Conservation (phyloP, 148 eudicot species). For the Tetragonia tetragonoides region DNA sequence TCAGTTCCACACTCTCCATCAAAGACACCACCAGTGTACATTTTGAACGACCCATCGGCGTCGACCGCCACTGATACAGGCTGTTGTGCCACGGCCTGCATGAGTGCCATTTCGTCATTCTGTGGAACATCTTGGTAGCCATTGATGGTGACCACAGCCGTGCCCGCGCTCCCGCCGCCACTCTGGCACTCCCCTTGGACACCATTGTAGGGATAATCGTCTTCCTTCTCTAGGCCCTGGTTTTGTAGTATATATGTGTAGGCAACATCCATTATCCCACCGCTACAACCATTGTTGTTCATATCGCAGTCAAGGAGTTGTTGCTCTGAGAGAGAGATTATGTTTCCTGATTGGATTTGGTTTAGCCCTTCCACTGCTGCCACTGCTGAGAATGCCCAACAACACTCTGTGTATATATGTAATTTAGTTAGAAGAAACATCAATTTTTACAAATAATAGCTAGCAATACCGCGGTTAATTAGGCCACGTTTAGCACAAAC, state of each 20-base stretch:
- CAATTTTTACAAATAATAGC: too few relatives aligned
- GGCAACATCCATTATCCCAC: slow-evolving; percentile 25
- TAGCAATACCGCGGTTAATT: too few relatives aligned
- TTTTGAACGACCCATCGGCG: slow-evolving; percentile 14
- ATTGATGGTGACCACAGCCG: slow-evolving; percentile 24
- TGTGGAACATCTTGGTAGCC: background rate
- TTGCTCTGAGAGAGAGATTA: slow-evolving; percentile 41
- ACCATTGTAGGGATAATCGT: slow-evolving; percentile 39
- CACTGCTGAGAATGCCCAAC: slow-evolving; percentile 50
- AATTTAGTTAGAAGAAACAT: too few relatives aligned
- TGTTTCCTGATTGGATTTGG: slow-evolving; percentile 28
- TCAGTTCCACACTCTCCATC: slow-evolving; percentile 24
- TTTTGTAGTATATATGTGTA: slow-evolving; percentile 27
- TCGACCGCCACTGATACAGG: slow-evolving; percentile 19
- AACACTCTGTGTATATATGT: slow-evolving; percentile 22
- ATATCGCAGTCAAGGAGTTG: slow-evolving; percentile 35
- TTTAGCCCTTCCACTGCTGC: slow-evolving; percentile 40
- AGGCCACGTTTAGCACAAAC: too few relatives aligned
- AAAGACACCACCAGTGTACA: slow-evolving; percentile 28
- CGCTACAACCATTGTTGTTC: slow-evolving; percentile 6
- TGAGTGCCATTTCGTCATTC: too few relatives aligned
- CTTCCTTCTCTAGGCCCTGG: slow-evolving; percentile 37
- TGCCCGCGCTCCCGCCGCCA: too few relatives aligned
- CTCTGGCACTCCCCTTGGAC: slow-evolving; percentile 10
- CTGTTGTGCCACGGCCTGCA: too few relatives aligned